Evolutionary conservation across 1,284 basidiomycete species (phyloP).

Genomic region (Neonothopanus nambi): DNA sequence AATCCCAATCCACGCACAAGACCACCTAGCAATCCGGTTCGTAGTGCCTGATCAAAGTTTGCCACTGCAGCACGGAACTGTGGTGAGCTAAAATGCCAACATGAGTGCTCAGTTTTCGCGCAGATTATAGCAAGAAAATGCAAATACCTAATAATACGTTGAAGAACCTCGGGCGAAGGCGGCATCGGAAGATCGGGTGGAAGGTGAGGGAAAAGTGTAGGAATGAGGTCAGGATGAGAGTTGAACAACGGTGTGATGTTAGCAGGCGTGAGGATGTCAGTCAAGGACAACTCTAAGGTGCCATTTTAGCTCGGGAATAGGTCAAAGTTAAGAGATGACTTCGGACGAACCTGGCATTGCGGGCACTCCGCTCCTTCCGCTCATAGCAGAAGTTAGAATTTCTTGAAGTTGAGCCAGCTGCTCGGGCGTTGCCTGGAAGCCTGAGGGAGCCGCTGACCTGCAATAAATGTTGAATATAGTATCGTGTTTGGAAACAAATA

Average conservation of each 20-base stretch:
- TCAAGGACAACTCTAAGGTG: conserved; percentile 57
- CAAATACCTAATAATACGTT: conserved; percentile 43
- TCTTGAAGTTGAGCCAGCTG: conserved; percentile 56
- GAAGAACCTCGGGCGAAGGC: conserved; percentile 63
- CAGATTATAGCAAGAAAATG: neutral
- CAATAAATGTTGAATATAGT: neutral
- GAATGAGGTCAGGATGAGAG: conserved; percentile 63
- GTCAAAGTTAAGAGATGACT: conserved; percentile 14
- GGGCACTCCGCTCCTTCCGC: conserved; percentile 15
- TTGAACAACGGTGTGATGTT: conserved; percentile 69
- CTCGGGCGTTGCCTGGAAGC: conserved; percentile 47
- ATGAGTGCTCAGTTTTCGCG: neutral
- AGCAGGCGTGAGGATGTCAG: conserved; percentile 72
- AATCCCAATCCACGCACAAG: conserved; percentile 74
- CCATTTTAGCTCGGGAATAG: neutral
- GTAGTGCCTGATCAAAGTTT: conserved; percentile 74
- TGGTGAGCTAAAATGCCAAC: conserved; percentile 35
- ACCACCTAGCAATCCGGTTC: conserved; percentile 70
- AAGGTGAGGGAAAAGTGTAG: conserved; percentile 73
- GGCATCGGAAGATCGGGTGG: conserved; percentile 69
- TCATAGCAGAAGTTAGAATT: conserved; percentile 36
- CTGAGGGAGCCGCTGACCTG: conserved; percentile 16
- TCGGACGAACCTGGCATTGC: conserved; percentile 18
- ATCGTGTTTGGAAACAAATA: neutral
- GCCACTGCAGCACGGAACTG: conserved; percentile 64